Evolutionary conservation across 2,329 filamentous ascomycete genomes (phyloP).

Genomic region (Lecanicillium sp.): DNA sequence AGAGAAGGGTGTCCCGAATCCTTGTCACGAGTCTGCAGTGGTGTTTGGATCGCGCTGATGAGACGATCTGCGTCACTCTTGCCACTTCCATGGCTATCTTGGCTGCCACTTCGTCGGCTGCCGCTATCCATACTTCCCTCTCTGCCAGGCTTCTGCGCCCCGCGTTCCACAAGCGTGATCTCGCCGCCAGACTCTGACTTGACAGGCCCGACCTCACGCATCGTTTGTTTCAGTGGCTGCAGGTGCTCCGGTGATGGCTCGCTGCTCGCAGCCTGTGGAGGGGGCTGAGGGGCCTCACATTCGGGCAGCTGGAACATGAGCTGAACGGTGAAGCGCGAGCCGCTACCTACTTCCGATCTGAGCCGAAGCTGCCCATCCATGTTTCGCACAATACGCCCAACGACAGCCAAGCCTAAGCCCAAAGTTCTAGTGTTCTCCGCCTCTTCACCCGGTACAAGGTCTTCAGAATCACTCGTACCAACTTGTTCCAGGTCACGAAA

Average conservation of each 20-base stretch:
- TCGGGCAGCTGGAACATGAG: conserved; percentile 62
- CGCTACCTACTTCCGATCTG: conserved; percentile 74
- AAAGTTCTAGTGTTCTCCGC: conserved; percentile 36
- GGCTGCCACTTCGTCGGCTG: conserved; percentile 29
- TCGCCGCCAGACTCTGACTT: conserved; percentile 34
- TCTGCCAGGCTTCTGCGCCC: conserved; percentile 14
- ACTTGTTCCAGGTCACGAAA: conserved; percentile 55
- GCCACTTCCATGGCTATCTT: conserved; percentile 37
- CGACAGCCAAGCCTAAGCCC: conserved; percentile 77
- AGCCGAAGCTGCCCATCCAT: conserved; percentile 83
- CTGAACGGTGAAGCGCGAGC: conserved; percentile 74
- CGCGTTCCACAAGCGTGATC: conserved; percentile 51
- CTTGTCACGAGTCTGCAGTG: conserved; percentile 33
- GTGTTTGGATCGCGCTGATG: conserved; percentile 62
- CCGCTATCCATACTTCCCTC: conserved; percentile 6
- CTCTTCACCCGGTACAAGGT: background rate
- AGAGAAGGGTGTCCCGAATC: conserved; percentile 23
- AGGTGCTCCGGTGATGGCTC: conserved; percentile 10
- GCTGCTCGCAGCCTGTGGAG: background rate
- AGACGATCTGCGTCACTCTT: conserved; percentile 59
- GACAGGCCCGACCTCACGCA: no score
- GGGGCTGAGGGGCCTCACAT: conserved; percentile 17
- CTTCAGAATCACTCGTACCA: conserved; percentile 29
- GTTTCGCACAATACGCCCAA: conserved; percentile 78
- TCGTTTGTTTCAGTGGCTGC: conserved; percentile 18